These are phyloP conservation scores for Kappamyces sp. DNA, from an alignment of 192 early-diverging fungal genomes.

Conservation along the genomic window DNA sequence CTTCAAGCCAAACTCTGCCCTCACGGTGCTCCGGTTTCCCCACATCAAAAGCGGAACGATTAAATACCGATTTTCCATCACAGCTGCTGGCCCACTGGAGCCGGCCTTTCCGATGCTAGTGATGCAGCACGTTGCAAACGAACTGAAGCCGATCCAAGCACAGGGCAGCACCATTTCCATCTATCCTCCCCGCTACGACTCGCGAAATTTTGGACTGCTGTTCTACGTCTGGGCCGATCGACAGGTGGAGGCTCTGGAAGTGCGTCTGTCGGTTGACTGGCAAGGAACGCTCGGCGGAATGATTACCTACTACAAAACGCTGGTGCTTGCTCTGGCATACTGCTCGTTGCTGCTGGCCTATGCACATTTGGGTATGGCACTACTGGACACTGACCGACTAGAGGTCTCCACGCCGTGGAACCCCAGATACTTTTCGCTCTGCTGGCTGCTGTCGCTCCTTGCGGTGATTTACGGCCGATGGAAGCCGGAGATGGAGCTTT, in stretches of 20 bases:
- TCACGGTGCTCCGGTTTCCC: background rate
- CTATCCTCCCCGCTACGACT: background rate
- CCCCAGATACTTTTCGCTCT: too few species aligned
- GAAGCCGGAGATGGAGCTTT: too few species aligned
- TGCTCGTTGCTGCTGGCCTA: background rate
- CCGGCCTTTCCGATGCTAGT: constrained; percentile 2
- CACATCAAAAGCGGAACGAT: background rate
- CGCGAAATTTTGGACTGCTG: background rate
- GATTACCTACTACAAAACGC: constrained; percentile 3
- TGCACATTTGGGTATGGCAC: background rate
- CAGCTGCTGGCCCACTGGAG: background rate
- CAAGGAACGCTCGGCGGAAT: background rate
- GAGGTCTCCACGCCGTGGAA: too few species aligned
- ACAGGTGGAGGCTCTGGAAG: background rate
- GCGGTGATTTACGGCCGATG: too few species aligned
- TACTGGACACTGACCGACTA: too few species aligned
- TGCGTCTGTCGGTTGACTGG: background rate
- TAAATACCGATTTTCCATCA: constrained; percentile 4
- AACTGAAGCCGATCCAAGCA: background rate
- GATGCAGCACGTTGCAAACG: constrained; percentile 8
- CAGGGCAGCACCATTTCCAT: background rate
- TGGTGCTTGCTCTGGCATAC: constrained; percentile 2
- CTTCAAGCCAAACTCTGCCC: background rate
- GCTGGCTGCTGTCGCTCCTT: too few species aligned
- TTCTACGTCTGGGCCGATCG: constrained; percentile 17